These are phyloP conservation scores for Glutinoglossum americanum DNA, from an alignment of 495 filamentous ascomycete genomes.

Conservation along the genomic window DNA sequence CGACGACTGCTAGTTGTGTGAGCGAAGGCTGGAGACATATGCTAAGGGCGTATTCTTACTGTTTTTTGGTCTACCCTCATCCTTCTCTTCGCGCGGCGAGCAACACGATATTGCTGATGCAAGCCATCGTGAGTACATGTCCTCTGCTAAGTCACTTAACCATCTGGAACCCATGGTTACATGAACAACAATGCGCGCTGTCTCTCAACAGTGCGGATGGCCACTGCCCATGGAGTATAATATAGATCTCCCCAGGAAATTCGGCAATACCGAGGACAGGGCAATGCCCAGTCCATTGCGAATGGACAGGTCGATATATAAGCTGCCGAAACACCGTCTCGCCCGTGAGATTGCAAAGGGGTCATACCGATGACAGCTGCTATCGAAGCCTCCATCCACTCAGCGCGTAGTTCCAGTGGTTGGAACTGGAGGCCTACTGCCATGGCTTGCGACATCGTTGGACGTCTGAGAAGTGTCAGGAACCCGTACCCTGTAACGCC, in stretches of 20 bases:
- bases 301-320: neutral
- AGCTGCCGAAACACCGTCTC: neutral
- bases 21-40: neutral
- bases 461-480: neutral
- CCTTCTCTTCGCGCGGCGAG: neutral
- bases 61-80: neutral
- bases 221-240: neutral
- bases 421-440: neutral
- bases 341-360: neutral
- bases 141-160: constrained; percentile 1
- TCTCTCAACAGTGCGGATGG: neutral
- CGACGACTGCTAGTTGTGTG: neutral
- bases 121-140: constrained; percentile 3
- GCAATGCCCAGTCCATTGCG: neutral
- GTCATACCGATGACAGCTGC: neutral
- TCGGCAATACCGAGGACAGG: neutral
- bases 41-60: neutral
- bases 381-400: neutral
- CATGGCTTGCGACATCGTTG: neutral
- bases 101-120: neutral
- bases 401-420: neutral
- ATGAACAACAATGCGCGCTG: neutral
- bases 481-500: neutral
- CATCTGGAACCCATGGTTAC: neutral
- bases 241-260: neutral